These are phyloP conservation scores for Aspergillus fumigatus DNA, from an alignment of 2,329 filamentous ascomycete genomes.

Conservation along the genomic window DNA sequence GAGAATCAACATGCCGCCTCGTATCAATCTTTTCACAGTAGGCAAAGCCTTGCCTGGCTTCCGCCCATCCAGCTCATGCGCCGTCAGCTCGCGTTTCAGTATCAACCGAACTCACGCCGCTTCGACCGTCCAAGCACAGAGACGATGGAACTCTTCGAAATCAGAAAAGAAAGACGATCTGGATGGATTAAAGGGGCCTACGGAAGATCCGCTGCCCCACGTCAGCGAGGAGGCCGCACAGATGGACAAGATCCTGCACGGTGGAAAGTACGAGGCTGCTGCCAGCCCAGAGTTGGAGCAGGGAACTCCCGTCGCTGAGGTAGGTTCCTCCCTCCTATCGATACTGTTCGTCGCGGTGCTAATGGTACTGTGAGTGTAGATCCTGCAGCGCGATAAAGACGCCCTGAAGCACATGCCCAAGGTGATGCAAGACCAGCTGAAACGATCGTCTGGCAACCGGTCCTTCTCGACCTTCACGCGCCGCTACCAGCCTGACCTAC, in stretches of 20 bases:
- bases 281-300: constrained; percentile 57
- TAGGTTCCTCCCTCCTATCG: constrained; percentile 29
- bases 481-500: constrained; percentile 29
- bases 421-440: constrained; percentile 59
- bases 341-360: background rate
- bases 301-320: constrained; percentile 64
- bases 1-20: constrained; percentile 49
- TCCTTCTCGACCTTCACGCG: constrained; percentile 56
- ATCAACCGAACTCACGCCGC: constrained; percentile 14
- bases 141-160: constrained; percentile 34
- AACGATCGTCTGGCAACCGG: constrained; percentile 43
- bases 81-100: constrained; percentile 13
- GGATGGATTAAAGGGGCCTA: constrained; percentile 40
- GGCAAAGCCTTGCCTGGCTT: constrained; percentile 28
- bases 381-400: constrained; percentile 60
- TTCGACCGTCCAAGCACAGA: constrained; percentile 16
- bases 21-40: constrained; percentile 47
- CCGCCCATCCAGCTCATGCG: constrained; percentile 23
- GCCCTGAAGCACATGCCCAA: constrained; percentile 60
- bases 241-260: constrained; percentile 54
- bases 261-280: constrained; percentile 40
- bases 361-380: constrained; percentile 39
- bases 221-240: constrained; percentile 63
- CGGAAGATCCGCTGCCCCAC: constrained; percentile 52
- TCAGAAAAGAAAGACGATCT: constrained; percentile 24